Evolutionary conservation across 306 rosid species (phyloP).

Genomic region (Pyrus betulifolia): DNA sequence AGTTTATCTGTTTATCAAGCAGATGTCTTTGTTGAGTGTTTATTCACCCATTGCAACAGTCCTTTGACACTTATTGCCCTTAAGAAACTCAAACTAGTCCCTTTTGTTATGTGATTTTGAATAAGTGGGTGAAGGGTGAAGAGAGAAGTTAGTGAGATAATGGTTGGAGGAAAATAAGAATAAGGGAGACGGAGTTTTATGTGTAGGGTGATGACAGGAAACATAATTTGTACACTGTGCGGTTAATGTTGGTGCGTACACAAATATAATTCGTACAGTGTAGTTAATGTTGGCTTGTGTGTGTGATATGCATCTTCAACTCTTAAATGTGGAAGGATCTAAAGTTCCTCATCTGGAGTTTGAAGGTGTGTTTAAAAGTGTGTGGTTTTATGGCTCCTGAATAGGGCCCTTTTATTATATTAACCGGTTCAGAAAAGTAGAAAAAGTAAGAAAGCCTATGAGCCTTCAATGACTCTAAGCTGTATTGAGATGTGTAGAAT

Average conservation of each 20-base stretch:
- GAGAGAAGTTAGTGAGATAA: too few relatives aligned
- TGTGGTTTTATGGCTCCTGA: neutral
- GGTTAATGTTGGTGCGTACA: neutral
- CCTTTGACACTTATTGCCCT: too few relatives aligned
- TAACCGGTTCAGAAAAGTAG: neutral
- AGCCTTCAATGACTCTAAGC: neutral
- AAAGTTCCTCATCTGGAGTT: neutral
- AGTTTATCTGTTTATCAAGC: too few relatives aligned
- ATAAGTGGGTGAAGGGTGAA: too few relatives aligned
- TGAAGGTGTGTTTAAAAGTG: neutral
- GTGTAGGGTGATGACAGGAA: neutral
- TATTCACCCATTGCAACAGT: too few relatives aligned
- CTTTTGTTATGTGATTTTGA: too few relatives aligned
- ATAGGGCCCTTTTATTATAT: neutral
- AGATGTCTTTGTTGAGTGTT: too few relatives aligned
- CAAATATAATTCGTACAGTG: neutral
- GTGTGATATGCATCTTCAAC: neutral
- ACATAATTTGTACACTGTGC: neutral
- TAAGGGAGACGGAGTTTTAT: neutral
- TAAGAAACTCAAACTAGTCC: too few relatives aligned
- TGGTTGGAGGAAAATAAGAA: too few relatives aligned
- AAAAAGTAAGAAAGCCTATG: neutral
- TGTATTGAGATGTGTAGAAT: neutral
- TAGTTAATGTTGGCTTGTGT: neutral
- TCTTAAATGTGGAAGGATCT: neutral